These are phyloP conservation scores for Rutidosis leptorrhynchoides DNA, from an alignment of 129 eudicot genomes.

Conservation along the genomic window DNA sequence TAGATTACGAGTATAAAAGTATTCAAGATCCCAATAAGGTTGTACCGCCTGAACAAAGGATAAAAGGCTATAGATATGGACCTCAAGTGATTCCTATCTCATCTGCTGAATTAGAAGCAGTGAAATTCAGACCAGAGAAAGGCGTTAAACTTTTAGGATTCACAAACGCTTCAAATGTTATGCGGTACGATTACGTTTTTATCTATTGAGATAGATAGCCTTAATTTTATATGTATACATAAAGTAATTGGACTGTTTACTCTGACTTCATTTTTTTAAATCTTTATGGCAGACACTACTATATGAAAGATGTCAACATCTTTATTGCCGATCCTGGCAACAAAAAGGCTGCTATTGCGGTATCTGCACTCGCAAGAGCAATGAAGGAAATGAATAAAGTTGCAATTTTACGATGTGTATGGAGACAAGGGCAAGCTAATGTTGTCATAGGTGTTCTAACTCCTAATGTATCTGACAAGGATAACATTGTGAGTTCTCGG, in stretches of 20 bases:
- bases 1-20: slow-evolving; percentile 84
- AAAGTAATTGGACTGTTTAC: slow-evolving; percentile 12
- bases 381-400: slow-evolving; percentile 95
- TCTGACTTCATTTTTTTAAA: not conserved
- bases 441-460: slow-evolving; percentile 84
- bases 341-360: slow-evolving; percentile 59
- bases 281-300: slow-evolving; percentile 54
- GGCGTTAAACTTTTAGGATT: slow-evolving; percentile 94
- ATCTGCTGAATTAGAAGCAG: slow-evolving; percentile 82
- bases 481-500: slow-evolving; percentile 57
- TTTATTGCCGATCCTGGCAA: slow-evolving; percentile 90
- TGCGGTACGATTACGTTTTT: slow-evolving; percentile 43
- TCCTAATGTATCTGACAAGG: slow-evolving; percentile 72
- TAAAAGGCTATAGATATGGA: slow-evolving; percentile 89
- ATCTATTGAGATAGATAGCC: not conserved
- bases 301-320: slow-evolving; percentile 91
- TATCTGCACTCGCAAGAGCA: slow-evolving; percentile 93
- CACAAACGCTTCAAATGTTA: slow-evolving; percentile 76
- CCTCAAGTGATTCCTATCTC: slow-evolving; percentile 98
- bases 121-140: slow-evolving; percentile 90
- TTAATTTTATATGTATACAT: slow-evolving; percentile 8
- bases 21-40: slow-evolving; percentile 54
- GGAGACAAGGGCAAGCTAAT: slow-evolving; percentile 89
- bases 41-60: slow-evolving; percentile 98
- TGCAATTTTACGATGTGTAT: slow-evolving; percentile 89